Evolutionary conservation across 2,329 filamentous ascomycete genomes (phyloP).

Genomic region (Aspergillus clavatus): DNA sequence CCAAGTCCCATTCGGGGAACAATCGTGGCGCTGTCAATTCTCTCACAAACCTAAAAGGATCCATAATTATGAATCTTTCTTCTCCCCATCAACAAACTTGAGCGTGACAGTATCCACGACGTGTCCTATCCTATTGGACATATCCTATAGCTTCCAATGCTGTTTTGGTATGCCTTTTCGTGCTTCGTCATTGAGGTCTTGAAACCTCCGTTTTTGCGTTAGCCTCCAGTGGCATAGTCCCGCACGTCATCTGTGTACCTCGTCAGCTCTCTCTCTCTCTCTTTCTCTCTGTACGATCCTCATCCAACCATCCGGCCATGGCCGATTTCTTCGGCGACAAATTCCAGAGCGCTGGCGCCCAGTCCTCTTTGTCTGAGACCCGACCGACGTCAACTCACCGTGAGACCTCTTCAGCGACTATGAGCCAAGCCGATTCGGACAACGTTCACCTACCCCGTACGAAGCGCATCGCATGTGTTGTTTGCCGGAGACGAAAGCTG

Average conservation of each 20-base stretch:
- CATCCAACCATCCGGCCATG: constrained; percentile 14
- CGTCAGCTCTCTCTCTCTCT: background rate
- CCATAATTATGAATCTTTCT: background rate
- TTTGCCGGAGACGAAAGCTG: constrained; percentile 88
- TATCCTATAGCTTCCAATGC: background rate
- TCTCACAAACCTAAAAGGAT: background rate
- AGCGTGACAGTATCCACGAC: background rate
- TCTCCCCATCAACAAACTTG: background rate
- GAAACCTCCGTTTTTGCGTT: constrained; percentile 6
- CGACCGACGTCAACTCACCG: constrained; percentile 11
- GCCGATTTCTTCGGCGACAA: constrained; percentile 57
- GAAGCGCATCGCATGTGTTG: constrained; percentile 93
- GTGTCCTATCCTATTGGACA: background rate
- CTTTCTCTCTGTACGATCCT: too few relatives aligned
- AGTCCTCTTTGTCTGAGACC: constrained; percentile 28
- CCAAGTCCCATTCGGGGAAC: background rate
- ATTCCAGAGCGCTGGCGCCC: constrained; percentile 37
- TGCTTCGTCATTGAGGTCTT: constrained; percentile 9
- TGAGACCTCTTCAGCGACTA: constrained; percentile 24
- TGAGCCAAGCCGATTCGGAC: constrained; percentile 39
- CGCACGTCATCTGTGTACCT: background rate
- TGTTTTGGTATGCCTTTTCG: background rate
- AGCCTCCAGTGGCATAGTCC: background rate
- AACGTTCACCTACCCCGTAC: constrained; percentile 64
- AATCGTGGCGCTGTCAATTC: background rate